Base-by-base conservation (phyloP, 2,329 filamentous ascomycete genomes). In the Atkinsonella texensis region DNA sequence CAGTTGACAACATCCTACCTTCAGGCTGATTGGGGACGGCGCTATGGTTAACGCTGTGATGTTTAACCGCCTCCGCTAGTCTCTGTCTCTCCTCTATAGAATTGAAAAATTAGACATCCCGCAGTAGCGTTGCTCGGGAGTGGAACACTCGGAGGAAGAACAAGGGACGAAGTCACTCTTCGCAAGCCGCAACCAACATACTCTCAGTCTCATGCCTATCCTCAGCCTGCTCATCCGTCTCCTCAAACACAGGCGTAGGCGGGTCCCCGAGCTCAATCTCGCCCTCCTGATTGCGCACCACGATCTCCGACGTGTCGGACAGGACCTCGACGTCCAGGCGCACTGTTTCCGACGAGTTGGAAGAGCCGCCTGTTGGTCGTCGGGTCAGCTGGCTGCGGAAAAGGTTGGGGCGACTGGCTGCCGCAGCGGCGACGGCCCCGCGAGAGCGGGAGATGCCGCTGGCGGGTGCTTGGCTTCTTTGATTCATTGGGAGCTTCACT, bases 211-310 rank as follows among this genome's bases (percentile, higher is more conserved):
- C 79, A 59, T 73, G 71, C 54, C 70, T 73, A 51, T 82, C 77
- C 58, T 83, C 83, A 46, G 76, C 74, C 52, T 68, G 74, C 62
- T 77, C 75, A 50, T 78, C 76, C 15, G 75, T 70, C 38, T 79
- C 77, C 47, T 81, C 77, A 31, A 75, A 64, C 8, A 70, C 65
- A 13, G 74, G 73, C 54, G 74, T 71, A 1, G 75, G 77, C 45
- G 76, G 76, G 53, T 81, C 78, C 15, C 70, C 71, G n/a, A 84
- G 66, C 62, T 81, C 75, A 52, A 82, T 74, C 56, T 84, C 80
- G 47, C 81, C 81, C 59, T 83, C 76, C 63, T 76, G 69, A 59
- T 84, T 76, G 56, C 81, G 72, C 45, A 83, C 75, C 9, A 85
- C 76, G 53, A 85, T 83, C 57, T 83, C 80, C 6, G 62, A 63